Evolutionary conservation across 1,284 basidiomycete genomes (phyloP).

Genomic region (Tilletia indica): DNA sequence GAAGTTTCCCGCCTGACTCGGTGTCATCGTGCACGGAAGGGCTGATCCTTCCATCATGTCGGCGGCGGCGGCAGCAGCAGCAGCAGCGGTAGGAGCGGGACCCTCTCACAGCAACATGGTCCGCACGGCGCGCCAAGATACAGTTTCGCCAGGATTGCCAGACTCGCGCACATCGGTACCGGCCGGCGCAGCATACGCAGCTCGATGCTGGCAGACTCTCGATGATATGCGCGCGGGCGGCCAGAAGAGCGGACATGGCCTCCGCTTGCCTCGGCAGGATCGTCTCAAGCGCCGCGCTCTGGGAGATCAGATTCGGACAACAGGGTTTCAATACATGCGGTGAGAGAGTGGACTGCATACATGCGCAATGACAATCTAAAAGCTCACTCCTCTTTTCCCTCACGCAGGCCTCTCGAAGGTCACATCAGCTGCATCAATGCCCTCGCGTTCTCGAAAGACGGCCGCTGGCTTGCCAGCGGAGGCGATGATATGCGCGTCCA

Average conservation of each 20-base stretch:
- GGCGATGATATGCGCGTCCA: slow-evolving; percentile 2
- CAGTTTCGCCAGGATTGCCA: too few relatives aligned
- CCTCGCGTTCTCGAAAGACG: slow-evolving; percentile 4
- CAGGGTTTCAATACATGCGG: not conserved
- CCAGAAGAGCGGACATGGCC: not conserved
- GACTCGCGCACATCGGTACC: not conserved
- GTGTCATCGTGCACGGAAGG: too few relatives aligned
- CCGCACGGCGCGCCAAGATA: too few relatives aligned
- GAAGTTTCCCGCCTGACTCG: too few relatives aligned
- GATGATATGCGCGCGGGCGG: not conserved
- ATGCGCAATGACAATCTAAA: not conserved
- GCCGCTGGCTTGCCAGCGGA: not conserved
- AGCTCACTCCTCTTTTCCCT: not conserved
- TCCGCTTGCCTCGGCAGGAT: not conserved
- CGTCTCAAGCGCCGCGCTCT: slow-evolving; percentile 6
- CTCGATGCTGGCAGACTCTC: not conserved
- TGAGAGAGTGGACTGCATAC: not conserved
- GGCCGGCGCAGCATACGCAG: not conserved
- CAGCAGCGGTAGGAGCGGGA: too few relatives aligned
- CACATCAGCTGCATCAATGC: slow-evolving; percentile 8
- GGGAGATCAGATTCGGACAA: not conserved
- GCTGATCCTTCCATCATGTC: too few relatives aligned
- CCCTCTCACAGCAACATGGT: too few relatives aligned
- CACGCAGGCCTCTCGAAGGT: not conserved
- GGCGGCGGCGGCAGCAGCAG: too few relatives aligned